Evolutionary conservation across 2,329 filamentous ascomycete species (phyloP).

Genomic region (Paecilomyces fulvus): DNA sequence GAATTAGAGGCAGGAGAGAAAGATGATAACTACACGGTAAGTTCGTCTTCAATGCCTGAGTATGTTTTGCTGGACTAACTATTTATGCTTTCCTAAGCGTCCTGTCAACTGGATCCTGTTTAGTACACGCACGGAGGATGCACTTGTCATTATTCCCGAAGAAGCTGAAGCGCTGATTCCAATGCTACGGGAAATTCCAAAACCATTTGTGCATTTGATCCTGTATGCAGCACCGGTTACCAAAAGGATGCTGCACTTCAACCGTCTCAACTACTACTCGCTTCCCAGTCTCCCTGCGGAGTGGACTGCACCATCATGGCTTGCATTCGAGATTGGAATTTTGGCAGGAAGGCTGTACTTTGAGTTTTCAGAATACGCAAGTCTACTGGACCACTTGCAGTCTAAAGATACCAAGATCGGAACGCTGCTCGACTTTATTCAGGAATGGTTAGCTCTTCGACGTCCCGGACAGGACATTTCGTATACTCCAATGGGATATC

Average conservation of each 20-base stretch:
- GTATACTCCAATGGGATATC: slow-evolving; percentile 27
- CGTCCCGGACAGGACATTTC: slow-evolving; percentile 27
- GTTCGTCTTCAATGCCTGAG: neutral
- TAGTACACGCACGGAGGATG: slow-evolving; percentile 18
- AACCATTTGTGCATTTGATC: slow-evolving; percentile 38
- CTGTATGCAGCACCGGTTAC: slow-evolving; percentile 55
- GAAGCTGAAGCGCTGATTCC: slow-evolving; percentile 51
- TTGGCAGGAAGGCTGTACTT: slow-evolving; percentile 53
- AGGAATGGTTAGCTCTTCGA: slow-evolving; percentile 25
- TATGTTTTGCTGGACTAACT: neutral
- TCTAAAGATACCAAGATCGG: slow-evolving; percentile 5
- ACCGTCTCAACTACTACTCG: slow-evolving; percentile 44
- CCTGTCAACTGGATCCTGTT: slow-evolving; percentile 53
- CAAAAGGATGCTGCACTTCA: slow-evolving; percentile 52
- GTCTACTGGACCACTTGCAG: neutral
- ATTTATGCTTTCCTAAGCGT: slow-evolving; percentile 25
- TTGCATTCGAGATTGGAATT: slow-evolving; percentile 52
- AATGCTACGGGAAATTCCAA: neutral
- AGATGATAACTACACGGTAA: slow-evolving; percentile 33
- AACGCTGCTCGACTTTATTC: slow-evolving; percentile 15
- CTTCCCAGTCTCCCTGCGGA: slow-evolving; percentile 39
- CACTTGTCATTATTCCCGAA: slow-evolving; percentile 53
- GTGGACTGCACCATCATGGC: slow-evolving; percentile 43
- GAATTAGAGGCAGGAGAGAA: slow-evolving; percentile 19
- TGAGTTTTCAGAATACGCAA: slow-evolving; percentile 15